Conservation (phyloP, 1,284 basidiomycete genomes). For the Apiotrichum gamsii region DNA sequence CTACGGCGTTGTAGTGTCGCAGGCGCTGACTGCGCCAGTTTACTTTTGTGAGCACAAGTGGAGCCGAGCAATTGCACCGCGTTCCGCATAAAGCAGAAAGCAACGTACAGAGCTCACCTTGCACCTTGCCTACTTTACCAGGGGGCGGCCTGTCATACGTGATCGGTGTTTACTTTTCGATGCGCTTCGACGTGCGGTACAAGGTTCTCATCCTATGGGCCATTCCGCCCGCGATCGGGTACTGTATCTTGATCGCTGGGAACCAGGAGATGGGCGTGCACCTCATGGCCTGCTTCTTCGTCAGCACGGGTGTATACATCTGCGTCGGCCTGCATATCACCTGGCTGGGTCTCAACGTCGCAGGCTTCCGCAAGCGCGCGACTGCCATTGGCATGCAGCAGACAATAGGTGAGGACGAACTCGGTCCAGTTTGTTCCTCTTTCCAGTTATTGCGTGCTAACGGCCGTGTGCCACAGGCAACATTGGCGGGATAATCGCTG, state of each 20-base stretch:
- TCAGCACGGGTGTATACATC: slow-evolving; percentile 27
- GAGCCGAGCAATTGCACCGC: background rate
- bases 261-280: slow-evolving; percentile 5
- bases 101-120: no score
- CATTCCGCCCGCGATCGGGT: slow-evolving; percentile 10
- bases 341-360: slow-evolving; percentile 24
- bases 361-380: slow-evolving; percentile 26
- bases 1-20: slow-evolving; percentile 16
- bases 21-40: slow-evolving; percentile 26
- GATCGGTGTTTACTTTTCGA: slow-evolving; percentile 13
- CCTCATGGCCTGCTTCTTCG: slow-evolving; percentile 25
- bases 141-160: slow-evolving; percentile 12
- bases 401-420: no score
- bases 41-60: slow-evolving; percentile 8
- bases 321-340: slow-evolving; percentile 26
- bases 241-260: slow-evolving; percentile 20
- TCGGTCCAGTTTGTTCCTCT: no score
- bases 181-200: slow-evolving; percentile 6
- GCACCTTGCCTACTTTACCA: no score
- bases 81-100: no score
- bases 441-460: no score
- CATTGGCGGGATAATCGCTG: slow-evolving; percentile 16
- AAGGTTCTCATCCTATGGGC: slow-evolving; percentile 6
- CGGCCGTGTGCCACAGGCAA: no score
- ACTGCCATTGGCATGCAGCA: slow-evolving; percentile 27